Percentiles rank a stretch among this genome's conserved stretches.
Conservation (phyloP, 2,329 filamentous ascomycete genomes). For the Ascosphaera aggregata region DNA sequence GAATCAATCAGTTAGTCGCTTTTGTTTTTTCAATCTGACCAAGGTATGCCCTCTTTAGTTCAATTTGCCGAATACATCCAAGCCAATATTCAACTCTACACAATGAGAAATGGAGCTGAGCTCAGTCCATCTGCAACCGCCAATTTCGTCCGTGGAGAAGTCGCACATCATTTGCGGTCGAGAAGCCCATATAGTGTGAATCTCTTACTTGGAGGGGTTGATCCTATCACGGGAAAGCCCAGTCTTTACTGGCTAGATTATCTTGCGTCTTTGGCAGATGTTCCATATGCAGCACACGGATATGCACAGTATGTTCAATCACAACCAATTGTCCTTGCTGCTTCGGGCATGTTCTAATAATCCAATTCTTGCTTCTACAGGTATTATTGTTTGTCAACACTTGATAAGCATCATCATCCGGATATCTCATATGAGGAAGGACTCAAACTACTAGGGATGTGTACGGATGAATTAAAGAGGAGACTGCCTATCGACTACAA, state of each 20-base stretch:
- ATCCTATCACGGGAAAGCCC: constrained; percentile 76
- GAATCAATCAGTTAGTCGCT: background rate
- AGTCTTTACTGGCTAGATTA: constrained; percentile 96
- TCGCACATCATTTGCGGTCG: constrained; percentile 74
- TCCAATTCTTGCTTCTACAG: constrained; percentile 22
- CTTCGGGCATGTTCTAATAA: too few species aligned
- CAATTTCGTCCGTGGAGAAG: constrained; percentile 81
- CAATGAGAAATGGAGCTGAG: constrained; percentile 91
- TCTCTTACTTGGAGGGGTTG: constrained; percentile 78
- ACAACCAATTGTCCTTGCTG: background rate
- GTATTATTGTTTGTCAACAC: constrained; percentile 93
- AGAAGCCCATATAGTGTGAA: constrained; percentile 94
- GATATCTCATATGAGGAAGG: constrained; percentile 77
- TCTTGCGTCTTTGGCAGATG: constrained; percentile 61
- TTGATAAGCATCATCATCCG: constrained; percentile 97
- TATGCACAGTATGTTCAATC: constrained; percentile 61
- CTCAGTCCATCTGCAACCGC: constrained; percentile 74
- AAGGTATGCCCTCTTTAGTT: constrained; percentile 32
- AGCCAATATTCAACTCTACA: constrained; percentile 94
- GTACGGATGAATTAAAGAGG: constrained; percentile 90
- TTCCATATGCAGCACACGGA: constrained; percentile 92
- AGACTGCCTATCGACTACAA: constrained; percentile 98
- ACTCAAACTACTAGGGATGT: constrained; percentile 80
- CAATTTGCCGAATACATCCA: constrained; percentile 99
- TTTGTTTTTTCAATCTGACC: constrained; percentile 4